phyloP scores from a whole-genome alignment of 768 basidiomycete species.

The Lactarius deliciosus region DNA sequence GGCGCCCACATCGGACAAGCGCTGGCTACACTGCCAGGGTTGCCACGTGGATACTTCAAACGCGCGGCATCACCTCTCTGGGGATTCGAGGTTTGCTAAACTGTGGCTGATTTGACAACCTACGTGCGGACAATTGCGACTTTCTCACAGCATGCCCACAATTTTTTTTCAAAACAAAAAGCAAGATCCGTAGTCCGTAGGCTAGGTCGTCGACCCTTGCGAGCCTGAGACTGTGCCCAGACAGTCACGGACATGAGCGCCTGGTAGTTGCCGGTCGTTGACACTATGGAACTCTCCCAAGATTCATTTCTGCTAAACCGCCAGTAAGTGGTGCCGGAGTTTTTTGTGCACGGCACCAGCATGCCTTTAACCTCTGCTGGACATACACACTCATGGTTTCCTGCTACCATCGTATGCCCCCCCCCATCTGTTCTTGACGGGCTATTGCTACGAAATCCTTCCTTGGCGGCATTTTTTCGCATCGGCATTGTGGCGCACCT shows the following conservation, averaged over 20 bases:
- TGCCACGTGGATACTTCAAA: conserved; percentile 1
- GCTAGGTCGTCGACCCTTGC: not conserved
- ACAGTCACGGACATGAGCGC: conserved; percentile 7
- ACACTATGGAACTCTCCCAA: conserved; percentile 1
- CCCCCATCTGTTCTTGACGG: not conserved
- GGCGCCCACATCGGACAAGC: not conserved
- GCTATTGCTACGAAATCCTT: not conserved
- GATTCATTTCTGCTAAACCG: conserved; percentile 1
- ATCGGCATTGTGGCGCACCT: conserved; percentile 11
- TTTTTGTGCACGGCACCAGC: not conserved
- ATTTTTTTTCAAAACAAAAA: not conserved
- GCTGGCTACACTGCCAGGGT: not conserved
- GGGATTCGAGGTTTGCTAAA: not conserved
- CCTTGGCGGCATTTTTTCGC: not conserved
- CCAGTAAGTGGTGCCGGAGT: conserved; percentile 1
- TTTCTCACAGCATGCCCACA: not conserved
- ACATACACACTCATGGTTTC: not conserved
- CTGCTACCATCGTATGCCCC: not conserved
- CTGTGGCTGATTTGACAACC: not conserved
- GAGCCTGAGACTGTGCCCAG: not conserved
- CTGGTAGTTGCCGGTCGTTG: conserved; percentile 11
- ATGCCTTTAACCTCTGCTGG: conserved; percentile 16
- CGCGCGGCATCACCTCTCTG: not conserved
- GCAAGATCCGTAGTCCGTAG: not conserved
- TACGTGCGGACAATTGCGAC: not conserved